These are phyloP conservation scores for Hypsizygus ulmarius DNA, from an alignment of 1,284 basidiomycete species.

Conservation along the genomic window DNA sequence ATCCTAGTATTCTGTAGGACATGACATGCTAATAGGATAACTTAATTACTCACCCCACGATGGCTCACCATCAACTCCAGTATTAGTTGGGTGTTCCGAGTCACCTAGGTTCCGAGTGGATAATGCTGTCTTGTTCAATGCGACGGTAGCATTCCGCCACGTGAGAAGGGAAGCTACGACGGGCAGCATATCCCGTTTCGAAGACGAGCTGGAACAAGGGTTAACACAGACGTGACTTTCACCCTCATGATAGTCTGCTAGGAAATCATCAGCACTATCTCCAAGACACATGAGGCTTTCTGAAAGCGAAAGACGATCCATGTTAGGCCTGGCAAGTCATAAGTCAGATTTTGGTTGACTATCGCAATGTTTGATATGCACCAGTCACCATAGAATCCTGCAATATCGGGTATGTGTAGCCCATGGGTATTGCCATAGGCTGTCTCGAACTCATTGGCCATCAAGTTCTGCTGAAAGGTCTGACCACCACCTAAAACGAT, in stretches of 20 bases:
- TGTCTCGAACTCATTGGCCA: background rate
- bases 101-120: background rate
- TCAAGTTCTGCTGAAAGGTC: background rate
- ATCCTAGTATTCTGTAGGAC: background rate
- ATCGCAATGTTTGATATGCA: background rate
- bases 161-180: background rate
- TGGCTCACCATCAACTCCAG: slow-evolving; percentile 1
- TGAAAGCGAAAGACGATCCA: background rate
- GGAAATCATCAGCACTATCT: background rate
- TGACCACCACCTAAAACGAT: background rate
- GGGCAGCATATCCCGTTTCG: background rate
- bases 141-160: background rate
- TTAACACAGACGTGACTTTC: background rate
- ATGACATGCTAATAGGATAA: background rate
- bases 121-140: background rate
- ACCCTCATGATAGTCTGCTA: background rate
- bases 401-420: background rate
- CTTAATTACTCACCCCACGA: background rate
- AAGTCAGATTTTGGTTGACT: background rate
- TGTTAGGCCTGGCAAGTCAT: background rate
- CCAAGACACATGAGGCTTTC: background rate
- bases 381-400: background rate
- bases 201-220: background rate
- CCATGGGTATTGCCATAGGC: background rate
- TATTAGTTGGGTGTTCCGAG: background rate